Evolutionary conservation across 805 yeast species (phyloP).

Genomic region (Kodamaea laetipori): DNA sequence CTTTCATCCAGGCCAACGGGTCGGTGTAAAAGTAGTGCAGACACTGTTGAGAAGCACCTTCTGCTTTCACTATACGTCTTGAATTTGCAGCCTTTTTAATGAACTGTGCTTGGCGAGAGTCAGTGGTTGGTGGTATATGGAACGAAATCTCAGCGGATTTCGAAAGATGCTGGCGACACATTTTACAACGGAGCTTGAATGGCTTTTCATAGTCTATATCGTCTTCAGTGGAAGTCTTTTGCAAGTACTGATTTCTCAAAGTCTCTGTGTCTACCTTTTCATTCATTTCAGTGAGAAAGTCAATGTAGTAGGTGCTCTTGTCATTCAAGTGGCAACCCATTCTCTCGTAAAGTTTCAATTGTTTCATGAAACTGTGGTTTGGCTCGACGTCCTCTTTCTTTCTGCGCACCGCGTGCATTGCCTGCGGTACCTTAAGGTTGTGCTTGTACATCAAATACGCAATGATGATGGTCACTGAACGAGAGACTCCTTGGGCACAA

Average conservation of each 20-base stretch:
- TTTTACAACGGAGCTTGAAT: slow-evolving; percentile 66
- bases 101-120: slow-evolving; percentile 66
- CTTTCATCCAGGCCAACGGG: slow-evolving; percentile 91
- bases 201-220: slow-evolving; percentile 17
- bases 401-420: slow-evolving; percentile 74
- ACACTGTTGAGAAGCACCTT: slow-evolving; percentile 62
- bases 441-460: slow-evolving; percentile 56
- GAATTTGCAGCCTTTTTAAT: slow-evolving; percentile 64
- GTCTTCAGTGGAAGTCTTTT: slow-evolving; percentile 1
- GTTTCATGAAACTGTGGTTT: slow-evolving; percentile 72
- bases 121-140: slow-evolving; percentile 68
- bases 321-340: slow-evolving; percentile 32
- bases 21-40: slow-evolving; percentile 80
- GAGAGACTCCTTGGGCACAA: slow-evolving; percentile 48
- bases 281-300: slow-evolving; percentile 28
- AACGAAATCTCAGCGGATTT: slow-evolving; percentile 57
- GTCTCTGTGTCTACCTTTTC: slow-evolving; percentile 40
- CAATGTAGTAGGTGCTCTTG: slow-evolving; percentile 26
- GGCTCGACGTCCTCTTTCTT: slow-evolving; percentile 65
- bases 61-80: slow-evolving; percentile 57
- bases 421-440: slow-evolving; percentile 57
- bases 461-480: slow-evolving; percentile 48
- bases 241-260: slow-evolving; percentile 20
- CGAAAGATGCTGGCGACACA: slow-evolving; percentile 76
- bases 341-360: slow-evolving; percentile 60